A percentile compares a stretch with the other conserved stretches of the same genome.
phyloP scores from a whole-genome alignment of 371 early-diverging fungal species.

The Catenaria anguillulae region DNA sequence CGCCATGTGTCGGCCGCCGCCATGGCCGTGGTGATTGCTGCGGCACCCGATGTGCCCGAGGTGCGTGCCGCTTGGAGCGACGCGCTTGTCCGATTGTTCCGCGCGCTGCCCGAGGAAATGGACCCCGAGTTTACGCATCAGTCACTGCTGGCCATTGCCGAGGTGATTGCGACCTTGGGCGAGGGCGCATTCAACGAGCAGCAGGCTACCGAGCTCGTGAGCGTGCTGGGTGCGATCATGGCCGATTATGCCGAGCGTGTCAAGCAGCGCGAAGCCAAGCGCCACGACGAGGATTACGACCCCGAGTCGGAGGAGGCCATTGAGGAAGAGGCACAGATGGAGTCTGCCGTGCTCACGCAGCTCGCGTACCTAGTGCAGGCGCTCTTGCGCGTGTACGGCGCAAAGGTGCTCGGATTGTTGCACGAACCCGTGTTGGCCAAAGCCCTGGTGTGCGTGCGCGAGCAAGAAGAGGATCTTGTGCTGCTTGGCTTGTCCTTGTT shows the following conservation, averaged over 20 bases:
- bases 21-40: conserved; percentile 61
- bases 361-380: conserved; percentile 58
- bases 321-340: conserved; percentile 61
- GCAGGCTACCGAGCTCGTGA: conserved; percentile 47
- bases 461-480: conserved; percentile 43
- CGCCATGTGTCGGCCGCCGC: conserved; percentile 70
- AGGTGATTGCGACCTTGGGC: conserved; percentile 52
- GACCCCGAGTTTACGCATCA: neutral
- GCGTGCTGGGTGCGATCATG: conserved; percentile 48
- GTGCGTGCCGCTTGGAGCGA: conserved; percentile 21
- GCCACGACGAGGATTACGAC: conserved; percentile 63
- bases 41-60: conserved; percentile 36
- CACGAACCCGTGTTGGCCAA: conserved; percentile 16
- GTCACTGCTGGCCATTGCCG: conserved; percentile 19
- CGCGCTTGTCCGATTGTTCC: neutral
- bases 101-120: neutral
- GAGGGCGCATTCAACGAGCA: conserved; percentile 41
- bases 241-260: conserved; percentile 51
- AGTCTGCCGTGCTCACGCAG: conserved; percentile 64
- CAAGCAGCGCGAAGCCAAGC: conserved; percentile 49
- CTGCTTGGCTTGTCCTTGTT: conserved; percentile 83
- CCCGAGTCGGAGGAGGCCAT: conserved; percentile 74
- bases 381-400: conserved; percentile 51
- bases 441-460: no score
- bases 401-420: conserved; percentile 60